Evolutionary conservation across 2,329 filamentous ascomycete species (phyloP), one percentile per base, ranked within the genome.

Genomic region (Botrytis galanthina): DNA sequence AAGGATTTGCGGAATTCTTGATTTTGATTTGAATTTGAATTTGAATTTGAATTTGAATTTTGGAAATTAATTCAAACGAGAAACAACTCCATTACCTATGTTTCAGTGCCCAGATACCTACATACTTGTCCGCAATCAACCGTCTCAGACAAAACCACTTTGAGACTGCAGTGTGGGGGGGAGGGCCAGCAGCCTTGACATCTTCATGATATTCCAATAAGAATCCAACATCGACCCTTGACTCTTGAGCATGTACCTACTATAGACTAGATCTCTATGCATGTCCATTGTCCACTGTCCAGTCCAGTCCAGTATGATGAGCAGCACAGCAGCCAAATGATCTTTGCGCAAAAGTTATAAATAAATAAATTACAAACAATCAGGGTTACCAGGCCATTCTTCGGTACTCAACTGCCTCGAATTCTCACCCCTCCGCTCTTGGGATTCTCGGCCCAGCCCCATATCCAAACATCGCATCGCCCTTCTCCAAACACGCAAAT

Each of bases 331-430:
- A 44, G 14, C 61, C 61, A 63, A 63, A 20, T 10, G 26, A 42
- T 42, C 37, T 42, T 63, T 63, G 61, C 61, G n/a, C 48, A 42
- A 42, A 42, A 42, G 16, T 26, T 57, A 57, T 68, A 29, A 32
- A 57, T 68, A 54, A 57, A 32, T 29, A 39, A 54, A 46, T 29
- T 29, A 26, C 39, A 64, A 29, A 26, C 8, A 64, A 64, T 26
- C 26, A 48, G 62, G 42, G 29, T 32, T 39, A 20, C 26, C 48
- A 54, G 48, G 48, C 12, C 6, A 16, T 57, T 39, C 66, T 14
- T 57, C 48, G 66, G 48, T 20, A 68, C 35, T 68, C 46, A 68
- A 42, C 64, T 68, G 66, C 66, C 66, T 42, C 66, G 37, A 57
- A 57, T 42, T 57, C 48, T 42, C 9, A 32, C 29, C 16, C 61